Evolutionary conservation across 306 rosid species (phyloP), one percentile per base, ranked within the genome.

Genomic region (Ochetophila trinervis): DNA sequence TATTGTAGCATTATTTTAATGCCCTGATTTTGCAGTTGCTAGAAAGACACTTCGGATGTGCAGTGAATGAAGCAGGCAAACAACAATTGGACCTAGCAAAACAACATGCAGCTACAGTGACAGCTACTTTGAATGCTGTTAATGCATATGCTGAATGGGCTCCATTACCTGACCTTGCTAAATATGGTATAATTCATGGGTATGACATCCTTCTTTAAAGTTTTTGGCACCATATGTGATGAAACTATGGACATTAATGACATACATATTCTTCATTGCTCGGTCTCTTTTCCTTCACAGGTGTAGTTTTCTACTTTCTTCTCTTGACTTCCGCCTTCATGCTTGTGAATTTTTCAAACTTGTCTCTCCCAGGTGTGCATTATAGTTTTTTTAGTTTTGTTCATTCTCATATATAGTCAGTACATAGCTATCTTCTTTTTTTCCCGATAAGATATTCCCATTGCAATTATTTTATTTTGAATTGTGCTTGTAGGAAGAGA

Each of bases 111-210:
- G 88, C 95, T 16, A 61, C 96, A 23, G 90, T 88, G 57, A 84
- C 86, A 58, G 83, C 96, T 66, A 78, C 85, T 66, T 76, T 93
- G 70, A 88, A 90, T 84, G 96, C 99, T 65, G 55, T 90, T 56
- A 90, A 84, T 65, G 99, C 99, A 57, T 93, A 93, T 84, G 92
- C 97, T 65, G 99, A 93, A 73, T 93, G 99, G 99, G 99, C 97
- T 64, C 97, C 99, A 18, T 74, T 93, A 68, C 83, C 97, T 3
- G 97, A 90, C 83, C 94, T 93, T 71, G 88, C 91, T 14, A 82
- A 88, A 72, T 80, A 79, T 84, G 97, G 97, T 78, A 86, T 93
- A 79, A 86, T 93, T 71, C 81, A 83, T 75, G 95, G 99, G 99
- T 93, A 80, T 63, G 81, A 62, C 66, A 47, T 81, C 67, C 65